Conservation (phyloP, 495 filamentous ascomycete species). For the Penicillium canescens region DNA sequence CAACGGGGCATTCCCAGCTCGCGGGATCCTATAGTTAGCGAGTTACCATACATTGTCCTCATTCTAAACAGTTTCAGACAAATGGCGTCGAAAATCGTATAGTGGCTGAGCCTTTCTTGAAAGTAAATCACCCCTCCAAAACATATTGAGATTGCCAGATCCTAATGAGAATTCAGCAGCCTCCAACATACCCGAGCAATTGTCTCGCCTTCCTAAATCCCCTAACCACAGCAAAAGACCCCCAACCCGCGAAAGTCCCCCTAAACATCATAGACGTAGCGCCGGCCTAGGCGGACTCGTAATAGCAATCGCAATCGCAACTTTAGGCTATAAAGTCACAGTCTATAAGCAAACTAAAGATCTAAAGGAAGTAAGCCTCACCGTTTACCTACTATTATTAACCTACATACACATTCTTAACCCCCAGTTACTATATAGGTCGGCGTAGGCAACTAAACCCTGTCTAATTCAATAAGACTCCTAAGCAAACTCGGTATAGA, state of each 20-base stretch:
- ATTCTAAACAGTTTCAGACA: no score
- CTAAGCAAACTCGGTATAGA: constrained; percentile 41
- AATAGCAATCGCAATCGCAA: constrained; percentile 47
- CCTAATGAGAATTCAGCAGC: neutral
- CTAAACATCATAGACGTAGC: constrained; percentile 42
- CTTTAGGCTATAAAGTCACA: constrained; percentile 44
- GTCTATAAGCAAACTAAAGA: constrained; percentile 47
- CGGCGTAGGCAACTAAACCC: constrained; percentile 60
- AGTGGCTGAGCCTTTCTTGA: no score
- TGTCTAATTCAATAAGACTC: constrained; percentile 53
- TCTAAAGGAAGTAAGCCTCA: constrained; percentile 26
- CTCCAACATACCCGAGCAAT: constrained; percentile 5
- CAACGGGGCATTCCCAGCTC: no score
- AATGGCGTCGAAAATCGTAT: no score
- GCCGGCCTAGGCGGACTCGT: constrained; percentile 40
- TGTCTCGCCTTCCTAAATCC: neutral
- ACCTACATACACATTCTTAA: no score
- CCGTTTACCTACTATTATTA: no score
- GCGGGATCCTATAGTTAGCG: no score
- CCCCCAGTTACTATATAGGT: constrained; percentile 18
- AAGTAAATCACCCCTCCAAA: no score
- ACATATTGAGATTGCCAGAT: neutral
- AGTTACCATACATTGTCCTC: no score
- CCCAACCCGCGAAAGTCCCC: neutral
- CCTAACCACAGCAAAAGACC: no score